These are phyloP conservation scores for Seiridium cupressi DNA, from an alignment of 2,329 filamentous ascomycete species.

Conservation along the genomic window DNA sequence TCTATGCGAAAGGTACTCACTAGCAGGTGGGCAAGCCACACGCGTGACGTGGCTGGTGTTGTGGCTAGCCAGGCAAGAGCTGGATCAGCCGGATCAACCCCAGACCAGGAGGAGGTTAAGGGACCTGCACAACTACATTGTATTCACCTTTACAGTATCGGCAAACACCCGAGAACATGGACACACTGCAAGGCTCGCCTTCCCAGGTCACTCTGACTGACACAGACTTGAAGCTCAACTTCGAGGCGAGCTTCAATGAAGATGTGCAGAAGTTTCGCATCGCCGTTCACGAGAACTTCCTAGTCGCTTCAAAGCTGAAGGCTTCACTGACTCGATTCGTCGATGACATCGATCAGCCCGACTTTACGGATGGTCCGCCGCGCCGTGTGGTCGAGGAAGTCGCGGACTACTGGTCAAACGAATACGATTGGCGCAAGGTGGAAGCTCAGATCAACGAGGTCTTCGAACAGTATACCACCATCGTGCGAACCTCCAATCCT, in stretches of 20 bases:
- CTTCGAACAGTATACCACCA: constrained; percentile 2
- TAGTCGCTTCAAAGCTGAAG: not conserved
- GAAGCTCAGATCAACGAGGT: constrained; percentile 6
- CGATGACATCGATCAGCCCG: not conserved
- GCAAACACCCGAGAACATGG: not conserved
- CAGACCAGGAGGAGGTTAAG: too few species aligned
- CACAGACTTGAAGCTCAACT: constrained; percentile 2
- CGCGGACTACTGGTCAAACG: constrained; percentile 4
- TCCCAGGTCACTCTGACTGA: not conserved
- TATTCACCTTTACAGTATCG: not conserved
- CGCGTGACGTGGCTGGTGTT: too few species aligned
- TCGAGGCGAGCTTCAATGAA: constrained; percentile 5
- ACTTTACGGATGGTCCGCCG: constrained; percentile 1
- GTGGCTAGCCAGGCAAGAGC: too few species aligned
- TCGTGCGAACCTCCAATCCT: not conserved
- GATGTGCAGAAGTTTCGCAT: constrained; percentile 1
- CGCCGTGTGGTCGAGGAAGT: constrained; percentile 3
- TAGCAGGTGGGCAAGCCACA: too few species aligned
- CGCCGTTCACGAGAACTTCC: constrained; percentile 3
- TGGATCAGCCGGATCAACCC: too few species aligned
- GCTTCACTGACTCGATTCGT: constrained; percentile 3
- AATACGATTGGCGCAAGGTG: constrained; percentile 8
- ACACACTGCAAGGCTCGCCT: not conserved
- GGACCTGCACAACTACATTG: too few species aligned
- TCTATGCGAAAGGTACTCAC: too few species aligned